Percentiles rank a stretch among this genome's conserved stretches.
phyloP scores from a whole-genome alignment of 1,284 basidiomycete species.

The Ustilago vetiveriae region DNA sequence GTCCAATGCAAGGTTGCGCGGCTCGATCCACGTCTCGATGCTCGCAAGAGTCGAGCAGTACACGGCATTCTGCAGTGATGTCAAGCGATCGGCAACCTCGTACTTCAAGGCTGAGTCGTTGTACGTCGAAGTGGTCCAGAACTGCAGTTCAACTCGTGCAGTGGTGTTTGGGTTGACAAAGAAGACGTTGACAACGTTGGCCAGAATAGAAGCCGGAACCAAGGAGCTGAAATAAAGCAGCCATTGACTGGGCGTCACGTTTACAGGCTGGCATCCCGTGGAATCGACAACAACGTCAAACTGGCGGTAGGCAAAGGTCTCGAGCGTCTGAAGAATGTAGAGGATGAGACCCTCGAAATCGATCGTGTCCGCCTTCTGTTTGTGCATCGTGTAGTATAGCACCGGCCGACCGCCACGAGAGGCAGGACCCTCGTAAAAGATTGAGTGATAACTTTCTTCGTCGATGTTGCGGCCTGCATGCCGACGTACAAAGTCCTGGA shows the following conservation, averaged over 20 bases:
- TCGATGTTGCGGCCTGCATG: conserved; percentile 54
- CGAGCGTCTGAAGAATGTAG: conserved; percentile 52
- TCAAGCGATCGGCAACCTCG: conserved; percentile 33
- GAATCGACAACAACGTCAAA: conserved; percentile 58
- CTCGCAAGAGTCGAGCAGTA: conserved; percentile 45
- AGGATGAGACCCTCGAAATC: conserved; percentile 83
- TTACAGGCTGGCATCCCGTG: conserved; percentile 46
- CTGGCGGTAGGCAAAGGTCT: conserved; percentile 34
- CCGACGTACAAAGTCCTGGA: conserved; percentile 54
- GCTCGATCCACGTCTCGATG: conserved; percentile 55
- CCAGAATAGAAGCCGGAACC: conserved; percentile 45
- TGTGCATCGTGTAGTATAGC: conserved; percentile 69
- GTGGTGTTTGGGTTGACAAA: conserved; percentile 59
- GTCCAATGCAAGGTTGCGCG: conserved; percentile 54
- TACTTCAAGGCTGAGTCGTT: conserved; percentile 27
- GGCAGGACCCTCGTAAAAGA: conserved; percentile 56
- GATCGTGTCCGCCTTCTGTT: conserved; percentile 80
- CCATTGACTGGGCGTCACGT: conserved; percentile 58
- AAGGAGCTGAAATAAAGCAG: conserved; percentile 56
- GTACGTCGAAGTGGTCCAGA: conserved; percentile 28
- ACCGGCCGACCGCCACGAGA: conserved; percentile 68
- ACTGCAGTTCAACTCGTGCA: conserved; percentile 38
- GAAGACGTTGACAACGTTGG: conserved; percentile 53
- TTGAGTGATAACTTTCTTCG: conserved; percentile 45
- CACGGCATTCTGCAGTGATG: conserved; percentile 34